Conservation (phyloP, 2,329 filamentous ascomycete genomes). For the Chaetomium strumarium region DNA sequence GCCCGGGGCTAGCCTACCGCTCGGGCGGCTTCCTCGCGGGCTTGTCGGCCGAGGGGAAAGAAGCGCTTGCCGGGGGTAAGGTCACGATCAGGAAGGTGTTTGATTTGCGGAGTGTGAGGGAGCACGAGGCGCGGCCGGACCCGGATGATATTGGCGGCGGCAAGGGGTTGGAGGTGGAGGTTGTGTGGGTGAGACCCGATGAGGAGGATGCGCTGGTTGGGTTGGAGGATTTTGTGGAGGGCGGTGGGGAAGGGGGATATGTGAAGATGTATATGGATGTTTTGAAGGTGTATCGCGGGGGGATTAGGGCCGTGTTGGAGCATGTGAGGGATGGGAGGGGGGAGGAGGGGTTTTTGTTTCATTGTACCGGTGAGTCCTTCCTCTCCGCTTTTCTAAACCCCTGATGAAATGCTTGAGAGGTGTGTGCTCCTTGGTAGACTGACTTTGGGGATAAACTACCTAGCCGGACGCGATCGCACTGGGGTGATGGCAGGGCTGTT, state of each 20-base stretch:
- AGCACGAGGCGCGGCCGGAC: slow-evolving; percentile 39
- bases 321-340: slow-evolving; percentile 41
- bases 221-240: slow-evolving; percentile 39
- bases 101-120: slow-evolving; percentile 43
- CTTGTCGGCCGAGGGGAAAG: slow-evolving; percentile 29
- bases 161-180: no score
- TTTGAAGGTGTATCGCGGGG: slow-evolving; percentile 36
- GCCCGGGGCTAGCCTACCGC: slow-evolving; percentile 40
- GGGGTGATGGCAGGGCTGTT: slow-evolving; percentile 47
- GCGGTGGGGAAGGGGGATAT: slow-evolving; percentile 40
- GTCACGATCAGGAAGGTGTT: slow-evolving; percentile 39
- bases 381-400: background rate
- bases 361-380: slow-evolving; percentile 47
- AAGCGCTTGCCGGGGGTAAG: slow-evolving; percentile 34
- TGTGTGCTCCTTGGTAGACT: background rate
- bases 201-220: slow-evolving; percentile 35
- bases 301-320: slow-evolving; percentile 39
- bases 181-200: slow-evolving; percentile 36
- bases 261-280: slow-evolving; percentile 44
- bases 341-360: slow-evolving; percentile 43
- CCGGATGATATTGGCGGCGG: slow-evolving; percentile 34
- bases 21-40: slow-evolving; percentile 38
- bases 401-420: background rate
- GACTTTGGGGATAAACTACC: background rate
- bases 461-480: slow-evolving; percentile 51